Percentiles rank a stretch among this genome's conserved stretches.
These are phyloP conservation scores for Hanseniaspora meyeri DNA, from an alignment of 805 yeast species.

Conservation along the genomic window DNA sequence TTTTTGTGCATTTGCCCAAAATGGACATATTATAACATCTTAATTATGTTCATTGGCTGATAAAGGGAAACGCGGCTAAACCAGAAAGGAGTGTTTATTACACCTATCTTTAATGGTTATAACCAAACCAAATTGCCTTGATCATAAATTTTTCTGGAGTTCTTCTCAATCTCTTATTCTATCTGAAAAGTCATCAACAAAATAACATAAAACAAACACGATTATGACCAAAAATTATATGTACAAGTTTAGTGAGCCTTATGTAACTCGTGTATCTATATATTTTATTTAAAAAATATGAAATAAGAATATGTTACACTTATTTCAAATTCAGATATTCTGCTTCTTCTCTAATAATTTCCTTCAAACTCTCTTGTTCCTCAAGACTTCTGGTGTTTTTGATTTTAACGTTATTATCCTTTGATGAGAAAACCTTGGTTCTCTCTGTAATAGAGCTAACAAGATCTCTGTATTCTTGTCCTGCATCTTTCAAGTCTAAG, in stretches of 20 bases:
- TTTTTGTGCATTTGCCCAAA: background rate
- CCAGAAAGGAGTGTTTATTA: background rate
- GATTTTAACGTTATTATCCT: conserved; percentile 8
- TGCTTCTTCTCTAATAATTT: background rate
- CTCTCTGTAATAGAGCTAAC: background rate
- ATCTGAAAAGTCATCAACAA: too few relatives aligned
- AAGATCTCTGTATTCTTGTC: conserved; percentile 12
- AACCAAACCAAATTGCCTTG: too few relatives aligned
- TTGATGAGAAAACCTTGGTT: conserved; percentile 8
- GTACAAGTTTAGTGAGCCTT: background rate
- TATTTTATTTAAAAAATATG: background rate
- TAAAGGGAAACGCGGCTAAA: background rate
- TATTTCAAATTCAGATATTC: background rate
- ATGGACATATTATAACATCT: background rate
- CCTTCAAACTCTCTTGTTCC: conserved; percentile 4
- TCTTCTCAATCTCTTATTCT: too few relatives aligned
- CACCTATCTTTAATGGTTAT: too few relatives aligned
- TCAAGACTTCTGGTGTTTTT: conserved; percentile 5
- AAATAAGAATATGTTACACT: background rate
- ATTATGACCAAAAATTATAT: background rate
- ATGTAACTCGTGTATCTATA: background rate
- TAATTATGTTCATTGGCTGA: background rate
- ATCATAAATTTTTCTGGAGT: too few relatives aligned
- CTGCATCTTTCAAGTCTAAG: background rate
- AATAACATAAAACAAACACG: too few relatives aligned